These are phyloP conservation scores for Cenchrus americanus DNA, from an alignment of 176 grass and related monocot genomes.

Conservation along the genomic window DNA sequence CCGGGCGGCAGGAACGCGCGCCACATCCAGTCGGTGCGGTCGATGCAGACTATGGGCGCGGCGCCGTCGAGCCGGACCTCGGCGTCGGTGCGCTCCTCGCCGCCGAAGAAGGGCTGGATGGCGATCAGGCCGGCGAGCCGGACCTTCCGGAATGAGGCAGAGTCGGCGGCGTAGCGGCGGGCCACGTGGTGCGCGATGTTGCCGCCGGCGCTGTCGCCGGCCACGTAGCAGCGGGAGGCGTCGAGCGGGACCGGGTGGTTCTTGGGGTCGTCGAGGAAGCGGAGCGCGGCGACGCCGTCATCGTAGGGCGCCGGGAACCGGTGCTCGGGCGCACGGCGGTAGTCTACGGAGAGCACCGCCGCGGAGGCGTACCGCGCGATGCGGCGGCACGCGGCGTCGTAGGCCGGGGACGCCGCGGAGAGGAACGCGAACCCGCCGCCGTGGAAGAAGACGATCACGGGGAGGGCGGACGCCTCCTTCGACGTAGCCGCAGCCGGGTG, in stretches of 20 bases:
- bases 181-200: slow-evolving; percentile 86
- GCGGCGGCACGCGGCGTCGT: slow-evolving; percentile 66
- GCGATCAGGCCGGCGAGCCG: slow-evolving; percentile 55
- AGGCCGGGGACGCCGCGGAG: slow-evolving; percentile 55
- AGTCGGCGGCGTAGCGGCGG: slow-evolving; percentile 48
- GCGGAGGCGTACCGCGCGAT: slow-evolving; percentile 44
- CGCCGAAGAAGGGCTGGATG: slow-evolving; percentile 91
- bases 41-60: slow-evolving; percentile 55
- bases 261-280: slow-evolving; percentile 60
- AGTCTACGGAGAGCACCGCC: slow-evolving; percentile 72
- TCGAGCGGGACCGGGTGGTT: slow-evolving; percentile 32
- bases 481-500: not conserved
- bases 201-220: slow-evolving; percentile 76
- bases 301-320: slow-evolving; percentile 71
- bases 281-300: slow-evolving; percentile 64
- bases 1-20: slow-evolving; percentile 80
- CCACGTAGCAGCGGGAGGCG: slow-evolving; percentile 64
- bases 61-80: slow-evolving; percentile 58
- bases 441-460: slow-evolving; percentile 82
- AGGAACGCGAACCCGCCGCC: slow-evolving; percentile 86
- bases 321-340: slow-evolving; percentile 71
- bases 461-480: not conserved
- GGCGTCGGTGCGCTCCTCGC: slow-evolving; percentile 66
- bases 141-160: slow-evolving; percentile 11
- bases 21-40: slow-evolving; percentile 84